Evolutionary conservation across 1,139 yeast species (phyloP), one percentile per base, ranked within the genome.

Genomic region (Magnusiomyces suaveolens): DNA sequence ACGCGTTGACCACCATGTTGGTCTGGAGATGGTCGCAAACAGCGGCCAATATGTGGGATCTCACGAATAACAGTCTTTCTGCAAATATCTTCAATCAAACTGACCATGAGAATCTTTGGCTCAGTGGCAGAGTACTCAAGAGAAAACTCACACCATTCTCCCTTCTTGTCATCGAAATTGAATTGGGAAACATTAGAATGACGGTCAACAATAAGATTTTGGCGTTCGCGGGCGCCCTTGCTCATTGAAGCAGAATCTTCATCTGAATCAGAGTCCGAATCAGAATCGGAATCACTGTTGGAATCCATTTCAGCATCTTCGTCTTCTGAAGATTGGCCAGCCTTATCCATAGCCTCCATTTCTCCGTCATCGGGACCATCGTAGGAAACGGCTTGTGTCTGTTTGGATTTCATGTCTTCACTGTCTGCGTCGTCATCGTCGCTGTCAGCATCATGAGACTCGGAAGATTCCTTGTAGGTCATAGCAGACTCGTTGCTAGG

Each of bases 341-440:
- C 77, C 36, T 66, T 72, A 33, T 79, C 79, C 70, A 87, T 86
- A 48, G 86, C 84, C 69, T 87, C 96, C 57, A 86, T 73, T 68
- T 88, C 96, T 50, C 87, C 97, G 59, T 87, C 97, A 71, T 89
- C 97, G 29, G 96, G 96, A 21, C 83, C 96, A 62, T 88, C 97
- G 65, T 89, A 90, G 0, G 96, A 87, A 47, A 88, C 95, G 25
- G 95, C 83, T 72, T 89, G 95, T 67, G 88, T 88, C 39, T 81
- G 76, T 63, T 81, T 82, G 56, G 78, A 72, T 63, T 76, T 78
- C 60, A 75, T 71, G 64, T 76, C 80, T 58, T 82, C 88, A 60
- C 84, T 88, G 62, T 83, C 86, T 52, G 83, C 87, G 64, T 83
- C 89, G 52, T 69, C 73, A 25, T 70, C 73, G 18, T 60, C 64